Percentiles rank a stretch among this genome's conserved stretches.
Conservation (phyloP, 495 filamentous ascomycete species). For the Penicillium mononematosum region DNA sequence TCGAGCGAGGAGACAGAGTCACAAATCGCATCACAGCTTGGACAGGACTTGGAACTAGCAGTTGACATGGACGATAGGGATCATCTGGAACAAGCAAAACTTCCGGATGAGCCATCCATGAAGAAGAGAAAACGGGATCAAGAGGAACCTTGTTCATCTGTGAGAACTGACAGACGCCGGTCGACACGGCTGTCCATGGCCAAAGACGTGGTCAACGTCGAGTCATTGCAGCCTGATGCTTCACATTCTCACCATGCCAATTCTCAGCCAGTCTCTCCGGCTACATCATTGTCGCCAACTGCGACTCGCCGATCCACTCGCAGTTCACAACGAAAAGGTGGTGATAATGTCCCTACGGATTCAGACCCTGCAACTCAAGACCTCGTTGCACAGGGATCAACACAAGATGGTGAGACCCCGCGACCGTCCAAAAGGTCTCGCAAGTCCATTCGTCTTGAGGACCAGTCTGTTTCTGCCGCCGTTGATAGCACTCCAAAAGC, state of each 20-base stretch:
- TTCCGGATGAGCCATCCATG: constrained; percentile 15
- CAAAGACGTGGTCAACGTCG: constrained; percentile 11
- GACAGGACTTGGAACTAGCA: constrained; percentile 42
- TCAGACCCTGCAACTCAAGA: constrained; percentile 14
- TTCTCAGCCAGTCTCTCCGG: constrained; percentile 7
- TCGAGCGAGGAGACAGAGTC: constrained; percentile 45
- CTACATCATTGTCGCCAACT: constrained; percentile 19
- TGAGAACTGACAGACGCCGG: constrained; percentile 30
- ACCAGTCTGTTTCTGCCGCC: constrained; percentile 15
- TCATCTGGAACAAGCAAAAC: constrained; percentile 6
- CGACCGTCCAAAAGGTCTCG: constrained; percentile 24
- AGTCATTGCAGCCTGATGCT: constrained; percentile 17
- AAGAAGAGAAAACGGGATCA: constrained; percentile 44
- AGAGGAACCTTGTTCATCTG: constrained; percentile 14
- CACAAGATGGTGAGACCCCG: constrained; percentile 9
- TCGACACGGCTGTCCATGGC: constrained; percentile 32
- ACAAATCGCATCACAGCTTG: constrained; percentile 47
- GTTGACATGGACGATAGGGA: constrained; percentile 25
- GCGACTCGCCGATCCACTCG: constrained; percentile 26
- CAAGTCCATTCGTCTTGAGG: constrained; percentile 31
- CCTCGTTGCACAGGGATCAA: background rate
- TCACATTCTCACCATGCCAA: constrained; percentile 20
- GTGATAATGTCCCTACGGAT: background rate
- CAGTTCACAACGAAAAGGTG: constrained; percentile 23
- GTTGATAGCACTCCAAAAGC: constrained; percentile 12